phyloP scores from a whole-genome alignment of 2,329 filamentous ascomycete species.

The Tolypocladium cylindrosporum region DNA sequence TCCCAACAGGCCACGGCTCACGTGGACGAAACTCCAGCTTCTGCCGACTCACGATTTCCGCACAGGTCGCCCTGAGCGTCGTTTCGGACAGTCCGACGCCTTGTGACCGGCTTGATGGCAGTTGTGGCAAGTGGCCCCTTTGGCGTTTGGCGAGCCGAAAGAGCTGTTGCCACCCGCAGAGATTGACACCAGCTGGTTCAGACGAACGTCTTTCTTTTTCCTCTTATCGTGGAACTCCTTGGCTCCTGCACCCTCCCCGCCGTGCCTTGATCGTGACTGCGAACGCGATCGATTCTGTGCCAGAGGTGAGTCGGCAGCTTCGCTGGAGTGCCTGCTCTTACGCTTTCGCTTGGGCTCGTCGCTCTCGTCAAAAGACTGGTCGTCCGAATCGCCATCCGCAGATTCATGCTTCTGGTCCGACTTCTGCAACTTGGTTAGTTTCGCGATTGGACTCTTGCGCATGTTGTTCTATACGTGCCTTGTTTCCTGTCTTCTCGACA shows the following conservation, averaged over 20 bases:
- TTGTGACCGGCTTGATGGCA: conserved; percentile 55
- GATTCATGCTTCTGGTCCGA: not conserved
- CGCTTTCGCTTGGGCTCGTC: conserved; percentile 12
- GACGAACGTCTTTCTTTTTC: conserved; percentile 55
- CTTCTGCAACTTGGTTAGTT: not conserved
- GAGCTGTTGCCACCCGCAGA: conserved; percentile 30
- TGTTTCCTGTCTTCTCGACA: conserved; percentile 13
- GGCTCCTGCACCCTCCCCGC: conserved; percentile 17
- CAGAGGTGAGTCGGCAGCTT: conserved; percentile 8
- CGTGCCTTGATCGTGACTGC: conserved; percentile 18
- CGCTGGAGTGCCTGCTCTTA: conserved; percentile 16
- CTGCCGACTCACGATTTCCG: not conserved
- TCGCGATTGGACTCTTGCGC: conserved; percentile 9
- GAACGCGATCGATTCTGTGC: conserved; percentile 20
- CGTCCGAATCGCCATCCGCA: conserved; percentile 14
- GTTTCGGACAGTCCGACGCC: conserved; percentile 41
- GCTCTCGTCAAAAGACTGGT: conserved; percentile 14
- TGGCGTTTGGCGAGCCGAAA: conserved; percentile 10
- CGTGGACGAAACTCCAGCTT: not conserved
- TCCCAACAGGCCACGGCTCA: not conserved
- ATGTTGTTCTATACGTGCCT: conserved; percentile 15
- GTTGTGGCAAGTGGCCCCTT: conserved; percentile 40
- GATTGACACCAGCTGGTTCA: conserved; percentile 53
- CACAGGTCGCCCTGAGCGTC: conserved; percentile 5
- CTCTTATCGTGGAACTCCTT: conserved; percentile 47